These are phyloP conservation scores for Phialophora chinensis DNA, from an alignment of 2,329 filamentous ascomycete genomes.

Conservation along the genomic window DNA sequence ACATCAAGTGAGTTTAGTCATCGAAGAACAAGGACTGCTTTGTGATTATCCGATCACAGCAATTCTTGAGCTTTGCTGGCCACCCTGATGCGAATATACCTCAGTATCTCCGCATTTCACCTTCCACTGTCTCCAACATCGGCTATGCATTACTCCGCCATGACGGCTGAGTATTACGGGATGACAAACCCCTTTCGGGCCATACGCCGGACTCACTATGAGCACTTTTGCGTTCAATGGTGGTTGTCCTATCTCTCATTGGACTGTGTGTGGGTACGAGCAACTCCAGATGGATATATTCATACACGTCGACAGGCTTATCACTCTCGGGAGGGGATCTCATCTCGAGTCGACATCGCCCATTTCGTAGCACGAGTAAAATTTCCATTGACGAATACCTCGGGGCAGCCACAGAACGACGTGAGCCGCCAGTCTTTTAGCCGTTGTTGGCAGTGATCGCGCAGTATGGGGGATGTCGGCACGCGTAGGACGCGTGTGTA, in stretches of 20 bases:
- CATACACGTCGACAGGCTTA: not conserved
- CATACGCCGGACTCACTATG: not conserved
- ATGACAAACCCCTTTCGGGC: not conserved
- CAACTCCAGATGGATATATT: not conserved
- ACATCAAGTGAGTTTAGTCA: not conserved
- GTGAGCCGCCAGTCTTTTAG: not conserved
- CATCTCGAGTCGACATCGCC: not conserved
- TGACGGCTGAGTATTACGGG: not conserved
- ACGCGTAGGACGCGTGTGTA: constrained; percentile 9
- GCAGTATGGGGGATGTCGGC: not conserved
- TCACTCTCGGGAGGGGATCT: not conserved
- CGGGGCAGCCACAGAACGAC: not conserved
- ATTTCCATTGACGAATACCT: not conserved
- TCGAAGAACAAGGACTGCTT: not conserved
- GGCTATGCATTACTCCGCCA: constrained; percentile 2
- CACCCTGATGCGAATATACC: not conserved
- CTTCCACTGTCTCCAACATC: not conserved
- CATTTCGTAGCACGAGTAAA: not conserved
- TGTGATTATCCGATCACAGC: not conserved
- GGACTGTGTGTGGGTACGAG: not conserved
- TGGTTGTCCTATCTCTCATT: not conserved
- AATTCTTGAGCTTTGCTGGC: not conserved
- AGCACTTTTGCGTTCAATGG: not conserved
- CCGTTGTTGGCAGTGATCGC: not conserved
- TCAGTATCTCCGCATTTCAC: not conserved